These are phyloP conservation scores for Ceratobasidium sp. DNA, from an alignment of 1,284 basidiomycete genomes.

Conservation along the genomic window DNA sequence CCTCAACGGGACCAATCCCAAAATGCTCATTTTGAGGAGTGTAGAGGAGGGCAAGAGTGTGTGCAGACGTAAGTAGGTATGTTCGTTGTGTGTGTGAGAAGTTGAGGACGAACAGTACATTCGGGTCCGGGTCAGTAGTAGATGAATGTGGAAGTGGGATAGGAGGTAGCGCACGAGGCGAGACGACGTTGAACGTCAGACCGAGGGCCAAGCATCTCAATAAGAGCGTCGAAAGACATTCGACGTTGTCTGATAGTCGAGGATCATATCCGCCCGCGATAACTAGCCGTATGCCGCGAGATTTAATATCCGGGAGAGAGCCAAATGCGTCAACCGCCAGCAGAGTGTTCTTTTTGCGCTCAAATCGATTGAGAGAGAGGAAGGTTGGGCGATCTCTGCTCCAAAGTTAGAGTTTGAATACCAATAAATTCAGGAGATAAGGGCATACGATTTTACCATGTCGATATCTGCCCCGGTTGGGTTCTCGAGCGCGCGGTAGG, in stretches of 20 bases:
- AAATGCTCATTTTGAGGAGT: constrained; percentile 97
- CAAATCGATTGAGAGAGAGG: constrained; percentile 93
- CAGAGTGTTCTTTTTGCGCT: constrained; percentile 91
- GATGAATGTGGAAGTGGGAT: constrained; percentile 49
- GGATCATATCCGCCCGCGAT: constrained; percentile 84
- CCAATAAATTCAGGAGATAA: neutral
- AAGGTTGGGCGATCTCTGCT: constrained; percentile 75
- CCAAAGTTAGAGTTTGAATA: neutral
- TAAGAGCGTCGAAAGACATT: constrained; percentile 66
- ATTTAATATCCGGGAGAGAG: constrained; percentile 41
- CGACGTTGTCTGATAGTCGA: constrained; percentile 72
- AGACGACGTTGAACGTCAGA: constrained; percentile 62
- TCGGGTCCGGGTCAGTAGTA: constrained; percentile 53
- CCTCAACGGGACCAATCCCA: constrained; percentile 95
- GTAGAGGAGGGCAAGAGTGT: constrained; percentile 82
- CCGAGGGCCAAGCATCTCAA: constrained; percentile 59
- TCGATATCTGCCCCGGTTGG: constrained; percentile 59
- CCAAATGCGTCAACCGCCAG: constrained; percentile 86
- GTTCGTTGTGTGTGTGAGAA: constrained; percentile 82
- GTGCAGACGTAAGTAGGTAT: constrained; percentile 66
- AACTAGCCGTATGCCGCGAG: constrained; percentile 65
- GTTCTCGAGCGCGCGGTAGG: constrained; percentile 61
- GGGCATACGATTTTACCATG: constrained; percentile 70
- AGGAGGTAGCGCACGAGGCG: constrained; percentile 45
- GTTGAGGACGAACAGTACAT: constrained; percentile 86